phyloP scores from a whole-genome alignment of 257 asterid genomes.

The Vinca minor region DNA sequence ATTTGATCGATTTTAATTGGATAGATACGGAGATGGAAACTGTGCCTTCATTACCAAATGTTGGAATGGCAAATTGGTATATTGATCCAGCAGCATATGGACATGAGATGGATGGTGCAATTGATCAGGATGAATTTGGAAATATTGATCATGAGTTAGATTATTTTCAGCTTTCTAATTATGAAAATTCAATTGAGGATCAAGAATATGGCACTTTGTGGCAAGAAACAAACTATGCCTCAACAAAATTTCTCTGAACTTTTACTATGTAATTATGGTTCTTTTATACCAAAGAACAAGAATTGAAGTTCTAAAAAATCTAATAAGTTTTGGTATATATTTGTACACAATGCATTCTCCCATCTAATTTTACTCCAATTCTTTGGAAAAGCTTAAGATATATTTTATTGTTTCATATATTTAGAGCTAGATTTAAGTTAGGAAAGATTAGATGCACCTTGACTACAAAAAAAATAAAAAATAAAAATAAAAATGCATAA shows the following conservation, averaged over 20 bases:
- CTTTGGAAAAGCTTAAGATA: no score
- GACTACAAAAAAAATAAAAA: no score
- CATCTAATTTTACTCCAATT: no score
- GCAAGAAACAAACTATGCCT: slow-evolving; percentile 11
- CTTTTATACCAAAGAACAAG: no score
- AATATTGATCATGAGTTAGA: neutral
- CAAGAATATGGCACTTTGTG: slow-evolving; percentile 9
- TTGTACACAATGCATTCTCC: no score
- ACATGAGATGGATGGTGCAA: neutral
- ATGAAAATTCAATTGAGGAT: slow-evolving; percentile 8
- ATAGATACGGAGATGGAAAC: slow-evolving; percentile 9
- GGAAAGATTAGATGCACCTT: no score
- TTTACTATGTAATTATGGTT: neutral
- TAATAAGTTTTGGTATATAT: no score
- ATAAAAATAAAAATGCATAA: no score
- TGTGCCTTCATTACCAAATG: neutral
- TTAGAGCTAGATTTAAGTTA: no score
- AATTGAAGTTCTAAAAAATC: no score
- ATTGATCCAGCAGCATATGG: slow-evolving; percentile 8
- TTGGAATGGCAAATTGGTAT: neutral
- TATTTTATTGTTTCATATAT: no score
- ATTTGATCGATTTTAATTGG: slow-evolving; percentile 3
- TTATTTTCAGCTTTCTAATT: slow-evolving; percentile 4
- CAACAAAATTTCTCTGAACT: neutral
- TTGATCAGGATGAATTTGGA: neutral